phyloP scores from a whole-genome alignment of 345 rosid genomes.

The Schrenkiella parvula region DNA sequence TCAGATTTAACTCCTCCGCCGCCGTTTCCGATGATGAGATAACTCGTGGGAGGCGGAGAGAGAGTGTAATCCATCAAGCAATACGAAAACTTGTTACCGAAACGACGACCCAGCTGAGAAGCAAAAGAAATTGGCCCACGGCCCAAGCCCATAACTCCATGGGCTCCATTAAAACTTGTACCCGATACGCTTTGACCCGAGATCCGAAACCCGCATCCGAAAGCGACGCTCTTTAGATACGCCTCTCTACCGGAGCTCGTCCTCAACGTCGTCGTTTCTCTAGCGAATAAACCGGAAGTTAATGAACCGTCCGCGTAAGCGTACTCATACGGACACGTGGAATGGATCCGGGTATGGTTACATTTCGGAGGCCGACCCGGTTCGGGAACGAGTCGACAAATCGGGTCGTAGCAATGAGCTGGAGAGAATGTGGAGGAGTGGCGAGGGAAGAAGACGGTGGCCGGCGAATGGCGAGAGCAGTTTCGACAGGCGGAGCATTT shows the following conservation, averaged over 20 bases:
- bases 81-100: slow-evolving; percentile 74
- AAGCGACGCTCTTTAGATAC: slow-evolving; percentile 41
- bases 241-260: slow-evolving; percentile 46
- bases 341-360: slow-evolving; percentile 57
- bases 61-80: slow-evolving; percentile 80
- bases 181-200: slow-evolving; percentile 73
- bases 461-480: slow-evolving; percentile 49
- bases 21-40: slow-evolving; percentile 44
- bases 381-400: slow-evolving; percentile 52
- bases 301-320: slow-evolving; percentile 65
- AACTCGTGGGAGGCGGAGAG: slow-evolving; percentile 83
- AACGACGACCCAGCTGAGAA: slow-evolving; percentile 74
- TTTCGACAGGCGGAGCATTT: slow-evolving; percentile 71
- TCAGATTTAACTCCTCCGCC: slow-evolving; percentile 38
- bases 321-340: slow-evolving; percentile 76
- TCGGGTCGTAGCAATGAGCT: slow-evolving; percentile 58
- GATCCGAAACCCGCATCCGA: slow-evolving; percentile 80
- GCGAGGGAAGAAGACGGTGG: slow-evolving; percentile 68
- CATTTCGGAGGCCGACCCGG: slow-evolving; percentile 46
- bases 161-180: slow-evolving; percentile 61
- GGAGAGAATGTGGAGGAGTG: slow-evolving; percentile 72
- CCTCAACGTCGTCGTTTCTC: slow-evolving; percentile 55
- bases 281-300: slow-evolving; percentile 63
- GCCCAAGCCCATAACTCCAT: slow-evolving; percentile 93
- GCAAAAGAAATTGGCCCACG: slow-evolving; percentile 74